Base-by-base conservation (phyloP, 2,329 filamentous ascomycete genomes). In the Pseudopyrenochaeta lycopersici region DNA sequence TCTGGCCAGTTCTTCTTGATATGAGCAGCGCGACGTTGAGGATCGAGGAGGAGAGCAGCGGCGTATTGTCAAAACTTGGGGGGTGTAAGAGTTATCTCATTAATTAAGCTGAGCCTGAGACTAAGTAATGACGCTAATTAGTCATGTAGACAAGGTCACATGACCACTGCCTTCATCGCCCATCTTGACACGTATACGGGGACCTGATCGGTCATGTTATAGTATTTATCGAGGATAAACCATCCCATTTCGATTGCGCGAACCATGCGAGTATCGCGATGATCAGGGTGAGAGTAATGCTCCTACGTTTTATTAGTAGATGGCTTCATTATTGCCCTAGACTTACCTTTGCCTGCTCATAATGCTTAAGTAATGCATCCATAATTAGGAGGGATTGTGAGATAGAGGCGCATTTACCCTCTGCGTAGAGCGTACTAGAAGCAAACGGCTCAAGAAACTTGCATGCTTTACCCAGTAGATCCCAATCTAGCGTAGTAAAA, bases 211-310 rank as follows among this genome's bases (percentile, higher is more conserved):
- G 23, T 27, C 23, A 27, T 27, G 9, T 4, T 27, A 27, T 54
- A 54, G 46, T 54, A 49, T 49, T 54, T 54, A n/a, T 49, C 31
- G 29, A 54, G 45, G 11, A 54, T 23, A 40, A 44, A 54, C 51
- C 33, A 49, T 12, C 46, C 33, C 33, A 54, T 49, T 18, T 47
- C 30, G 33, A 54, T 54, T 38, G 40, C 45, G 3, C 21, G 20
- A 45, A 54, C 4, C 33, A 54, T 54, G 20, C 43, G 32, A n/a
- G 18, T 7, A 42, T 52, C 35, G 35, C 42, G 21, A 35, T 46
- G 23, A n/a, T 52, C 21, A 50, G 23, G 27, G 14, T 23, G 18
- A 11, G 20, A 41, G 43, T 52, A 52, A 15, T 47, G 18, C 17
- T 32, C 33, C 43, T n/a, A n/a, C n/a, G n/a, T n/a, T n/a, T n/a